Evolutionary conservation across 176 grass and related monocot species (phyloP).

Genomic region (Cenchrus fungigraminus): DNA sequence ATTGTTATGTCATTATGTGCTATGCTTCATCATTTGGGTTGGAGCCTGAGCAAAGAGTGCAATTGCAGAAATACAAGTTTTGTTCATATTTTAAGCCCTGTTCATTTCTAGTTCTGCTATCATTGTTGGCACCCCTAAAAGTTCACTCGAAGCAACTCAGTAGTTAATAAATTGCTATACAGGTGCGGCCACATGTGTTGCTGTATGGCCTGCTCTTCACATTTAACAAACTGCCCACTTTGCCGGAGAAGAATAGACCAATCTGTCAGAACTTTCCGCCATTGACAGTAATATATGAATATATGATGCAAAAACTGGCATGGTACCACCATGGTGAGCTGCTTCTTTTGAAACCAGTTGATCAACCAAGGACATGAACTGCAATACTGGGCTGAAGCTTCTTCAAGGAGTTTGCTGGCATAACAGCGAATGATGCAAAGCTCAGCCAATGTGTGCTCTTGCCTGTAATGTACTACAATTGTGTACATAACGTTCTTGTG

Average conservation of each 20-base stretch:
- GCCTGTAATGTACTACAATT: slow-evolving; percentile 29
- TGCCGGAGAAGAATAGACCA: slow-evolving; percentile 93
- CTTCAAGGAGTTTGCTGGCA: slow-evolving; percentile 4
- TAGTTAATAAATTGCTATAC: slow-evolving; percentile 32
- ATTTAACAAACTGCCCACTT: slow-evolving; percentile 81
- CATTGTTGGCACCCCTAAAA: slow-evolving; percentile 15
- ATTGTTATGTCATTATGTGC: not conserved
- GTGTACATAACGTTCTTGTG: slow-evolving; percentile 41
- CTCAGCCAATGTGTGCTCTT: slow-evolving; percentile 25
- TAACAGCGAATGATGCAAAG: not conserved
- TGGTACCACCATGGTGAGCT: not conserved
- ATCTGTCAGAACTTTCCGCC: slow-evolving; percentile 83
- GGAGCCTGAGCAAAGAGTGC: slow-evolving; percentile 17
- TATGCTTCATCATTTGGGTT: not conserved
- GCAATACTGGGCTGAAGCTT: slow-evolving; percentile 1
- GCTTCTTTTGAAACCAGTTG: slow-evolving; percentile 5
- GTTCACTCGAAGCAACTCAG: not conserved
- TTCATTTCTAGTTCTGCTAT: not conserved
- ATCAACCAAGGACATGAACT: slow-evolving; percentile 8
- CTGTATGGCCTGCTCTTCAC: slow-evolving; percentile 80
- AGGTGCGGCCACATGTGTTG: slow-evolving; percentile 99
- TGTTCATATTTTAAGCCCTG: slow-evolving; percentile 6
- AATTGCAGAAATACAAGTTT: not conserved
- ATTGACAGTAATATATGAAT: slow-evolving; percentile 41
- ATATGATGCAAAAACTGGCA: slow-evolving; percentile 3